A percentile compares a stretch with the other conserved stretches of the same genome.
phyloP scores from a whole-genome alignment of 495 filamentous ascomycete genomes.

The Corynascus novoguineensis region DNA sequence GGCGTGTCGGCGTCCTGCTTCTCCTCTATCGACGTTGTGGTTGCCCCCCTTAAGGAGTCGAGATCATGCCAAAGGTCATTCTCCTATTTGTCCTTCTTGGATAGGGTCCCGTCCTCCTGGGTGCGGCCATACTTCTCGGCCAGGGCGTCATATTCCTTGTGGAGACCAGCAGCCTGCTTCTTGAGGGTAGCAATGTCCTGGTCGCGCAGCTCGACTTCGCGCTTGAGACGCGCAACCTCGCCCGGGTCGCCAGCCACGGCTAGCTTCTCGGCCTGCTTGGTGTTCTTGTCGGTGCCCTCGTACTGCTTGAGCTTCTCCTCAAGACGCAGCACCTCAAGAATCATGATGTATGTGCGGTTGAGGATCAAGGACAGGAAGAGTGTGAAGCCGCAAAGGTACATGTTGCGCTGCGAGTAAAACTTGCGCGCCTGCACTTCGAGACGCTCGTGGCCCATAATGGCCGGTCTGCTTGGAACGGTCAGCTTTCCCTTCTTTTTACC shows the following conservation, averaged over 20 bases:
- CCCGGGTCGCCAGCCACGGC: slow-evolving; percentile 65
- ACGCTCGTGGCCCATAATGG: slow-evolving; percentile 80
- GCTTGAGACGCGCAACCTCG: slow-evolving; percentile 55
- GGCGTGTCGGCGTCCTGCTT: background rate
- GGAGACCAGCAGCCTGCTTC: slow-evolving; percentile 74
- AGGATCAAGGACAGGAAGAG: slow-evolving; percentile 98
- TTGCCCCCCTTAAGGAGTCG: background rate
- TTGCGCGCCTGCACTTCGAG: slow-evolving; percentile 98
- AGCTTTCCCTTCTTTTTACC: slow-evolving; percentile 14
- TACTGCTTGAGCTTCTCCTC: slow-evolving; percentile 87
- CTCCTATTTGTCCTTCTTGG: slow-evolving; percentile 64
- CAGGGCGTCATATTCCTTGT: slow-evolving; percentile 73
- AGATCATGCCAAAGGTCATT: slow-evolving; percentile 11
- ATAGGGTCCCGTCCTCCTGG: slow-evolving; percentile 46
- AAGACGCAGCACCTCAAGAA: slow-evolving; percentile 85
- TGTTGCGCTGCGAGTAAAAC: slow-evolving; percentile 99
- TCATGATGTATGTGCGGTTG: slow-evolving; percentile 98
- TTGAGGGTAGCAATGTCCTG: slow-evolving; percentile 73
- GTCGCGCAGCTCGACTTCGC: slow-evolving; percentile 66
- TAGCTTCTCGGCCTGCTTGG: slow-evolving; percentile 69
- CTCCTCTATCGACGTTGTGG: background rate
- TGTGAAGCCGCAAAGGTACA: slow-evolving; percentile 99
- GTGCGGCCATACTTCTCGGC: slow-evolving; percentile 67
- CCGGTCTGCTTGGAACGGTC: slow-evolving; percentile 40
- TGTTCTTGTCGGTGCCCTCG: slow-evolving; percentile 67